Percentiles rank a stretch among this genome's conserved stretches.
Conservation (phyloP, 495 filamentous ascomycete species). For the Xylaria intraflava region DNA sequence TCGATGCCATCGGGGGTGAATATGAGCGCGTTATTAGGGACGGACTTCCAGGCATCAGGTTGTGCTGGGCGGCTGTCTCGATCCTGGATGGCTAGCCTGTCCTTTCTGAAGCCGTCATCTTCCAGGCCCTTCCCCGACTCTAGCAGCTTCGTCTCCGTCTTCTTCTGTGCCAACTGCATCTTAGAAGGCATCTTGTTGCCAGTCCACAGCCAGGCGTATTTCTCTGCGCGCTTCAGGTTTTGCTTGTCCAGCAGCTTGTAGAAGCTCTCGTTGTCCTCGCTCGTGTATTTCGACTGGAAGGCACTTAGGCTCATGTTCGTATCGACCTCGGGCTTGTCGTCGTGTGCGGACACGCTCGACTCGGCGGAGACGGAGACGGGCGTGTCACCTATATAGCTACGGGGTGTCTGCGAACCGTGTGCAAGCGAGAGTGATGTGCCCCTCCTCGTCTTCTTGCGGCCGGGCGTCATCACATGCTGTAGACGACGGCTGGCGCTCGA, state of each 20-base stretch:
- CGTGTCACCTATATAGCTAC: conserved; percentile 56
- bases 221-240: conserved; percentile 73
- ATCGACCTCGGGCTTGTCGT: conserved; percentile 54
- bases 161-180: conserved; percentile 74
- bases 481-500: conserved; percentile 66
- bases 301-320: conserved; percentile 72
- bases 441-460: conserved; percentile 41
- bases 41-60: conserved; percentile 67
- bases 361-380: conserved; percentile 53
- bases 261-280: conserved; percentile 95
- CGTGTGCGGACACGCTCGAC: conserved; percentile 23
- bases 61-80: conserved; percentile 66
- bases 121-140: conserved; percentile 37
- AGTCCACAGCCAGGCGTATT: conserved; percentile 80
- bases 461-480: conserved; percentile 75
- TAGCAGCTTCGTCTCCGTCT: conserved; percentile 57
- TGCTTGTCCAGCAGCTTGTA: conserved; percentile 88
- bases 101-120: conserved; percentile 49
- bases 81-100: conserved; percentile 51
- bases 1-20: conserved; percentile 67
- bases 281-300: conserved; percentile 90
- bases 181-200: conserved; percentile 85
- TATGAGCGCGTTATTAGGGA: conserved; percentile 81
- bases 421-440: conserved; percentile 28
- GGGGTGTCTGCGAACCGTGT: conserved; percentile 42